These are phyloP conservation scores for Lasiodiplodia hormozganensis DNA, from an alignment of 2,329 filamentous ascomycete species.

Conservation along the genomic window DNA sequence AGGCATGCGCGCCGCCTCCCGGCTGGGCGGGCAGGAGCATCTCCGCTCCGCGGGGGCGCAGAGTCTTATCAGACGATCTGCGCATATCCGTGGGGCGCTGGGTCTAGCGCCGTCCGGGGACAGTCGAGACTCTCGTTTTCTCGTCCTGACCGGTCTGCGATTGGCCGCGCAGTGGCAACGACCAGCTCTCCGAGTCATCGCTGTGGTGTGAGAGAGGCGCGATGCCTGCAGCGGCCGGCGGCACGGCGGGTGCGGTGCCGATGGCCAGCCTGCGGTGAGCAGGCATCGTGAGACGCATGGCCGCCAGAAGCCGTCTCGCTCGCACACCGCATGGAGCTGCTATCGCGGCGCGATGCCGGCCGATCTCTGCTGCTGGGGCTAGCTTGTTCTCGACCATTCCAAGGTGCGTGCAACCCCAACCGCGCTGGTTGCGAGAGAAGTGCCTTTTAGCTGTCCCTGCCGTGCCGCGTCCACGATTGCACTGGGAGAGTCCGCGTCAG, in stretches of 20 bases:
- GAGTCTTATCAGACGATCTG: conserved; percentile 22
- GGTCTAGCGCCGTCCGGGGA: conserved; percentile 15
- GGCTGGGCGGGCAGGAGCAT: conserved; percentile 12
- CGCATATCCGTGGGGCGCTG: conserved; percentile 24
- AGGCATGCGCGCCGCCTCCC: conserved; percentile 13
- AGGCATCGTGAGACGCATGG: background rate
- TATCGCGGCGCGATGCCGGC: conserved; percentile 10
- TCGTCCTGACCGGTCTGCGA: conserved; percentile 7
- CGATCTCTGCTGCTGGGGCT: conserved; percentile 15
- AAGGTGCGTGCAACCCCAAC: conserved; percentile 23
- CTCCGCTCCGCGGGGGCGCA: conserved; percentile 5
- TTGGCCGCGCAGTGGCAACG: conserved; percentile 8
- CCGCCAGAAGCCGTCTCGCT: background rate
- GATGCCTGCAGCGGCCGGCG: background rate
- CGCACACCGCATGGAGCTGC: conserved; percentile 11
- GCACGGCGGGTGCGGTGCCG: conserved; percentile 11
- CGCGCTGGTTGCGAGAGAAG: conserved; percentile 10
- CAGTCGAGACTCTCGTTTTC: conserved; percentile 11
- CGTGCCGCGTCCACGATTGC: background rate
- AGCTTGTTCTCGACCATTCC: conserved; percentile 29
- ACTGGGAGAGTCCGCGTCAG: conserved; percentile 2
- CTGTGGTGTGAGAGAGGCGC: conserved; percentile 13
- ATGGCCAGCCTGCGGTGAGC: conserved; percentile 15
- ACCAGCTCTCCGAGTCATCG: conserved; percentile 9
- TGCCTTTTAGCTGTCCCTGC: conserved; percentile 15